phyloP scores from a whole-genome alignment of 176 grass and related monocot species.

The Coix lacrymajobi region DNA sequence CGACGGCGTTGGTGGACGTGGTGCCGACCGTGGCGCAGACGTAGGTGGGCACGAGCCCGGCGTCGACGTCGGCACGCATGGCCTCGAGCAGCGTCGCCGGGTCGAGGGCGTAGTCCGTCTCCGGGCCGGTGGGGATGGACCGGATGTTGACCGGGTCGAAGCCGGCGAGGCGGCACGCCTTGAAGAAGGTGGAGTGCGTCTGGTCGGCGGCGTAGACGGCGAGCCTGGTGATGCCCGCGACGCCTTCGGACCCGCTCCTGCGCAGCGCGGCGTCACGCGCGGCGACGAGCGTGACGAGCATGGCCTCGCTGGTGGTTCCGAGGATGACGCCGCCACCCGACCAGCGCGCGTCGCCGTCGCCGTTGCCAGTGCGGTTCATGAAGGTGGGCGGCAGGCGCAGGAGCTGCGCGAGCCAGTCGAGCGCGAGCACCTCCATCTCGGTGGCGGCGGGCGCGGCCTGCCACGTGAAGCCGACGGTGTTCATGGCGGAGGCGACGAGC shows the following conservation, averaged over 20 bases:
- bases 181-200: constrained; percentile 55
- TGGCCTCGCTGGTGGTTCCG: constrained; percentile 41
- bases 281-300: constrained; percentile 48
- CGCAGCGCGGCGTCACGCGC: constrained; percentile 29
- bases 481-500: constrained; percentile 48
- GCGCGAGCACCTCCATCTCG: constrained; percentile 48
- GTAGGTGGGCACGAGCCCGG: constrained; percentile 48
- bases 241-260: neutral
- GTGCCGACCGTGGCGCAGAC: constrained; percentile 56
- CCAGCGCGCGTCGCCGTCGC: too few species aligned
- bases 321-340: constrained; percentile 40
- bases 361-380: neutral
- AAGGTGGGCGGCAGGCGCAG: constrained; percentile 26
- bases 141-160: constrained; percentile 28
- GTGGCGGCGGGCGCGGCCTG: constrained; percentile 42
- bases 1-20: constrained; percentile 46
- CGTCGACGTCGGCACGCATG: constrained; percentile 36
- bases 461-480: constrained; percentile 57
- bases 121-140: neutral
- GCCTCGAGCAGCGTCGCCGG: neutral
- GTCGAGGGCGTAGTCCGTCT: constrained; percentile 33
- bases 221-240: too few species aligned
- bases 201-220: constrained; percentile 46
- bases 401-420: constrained; percentile 58
- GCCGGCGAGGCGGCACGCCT: constrained; percentile 42